Evolutionary conservation across 192 early-diverging fungal species (phyloP), one percentile per base, ranked within the genome.

Genomic region (Physocladia obscura): DNA sequence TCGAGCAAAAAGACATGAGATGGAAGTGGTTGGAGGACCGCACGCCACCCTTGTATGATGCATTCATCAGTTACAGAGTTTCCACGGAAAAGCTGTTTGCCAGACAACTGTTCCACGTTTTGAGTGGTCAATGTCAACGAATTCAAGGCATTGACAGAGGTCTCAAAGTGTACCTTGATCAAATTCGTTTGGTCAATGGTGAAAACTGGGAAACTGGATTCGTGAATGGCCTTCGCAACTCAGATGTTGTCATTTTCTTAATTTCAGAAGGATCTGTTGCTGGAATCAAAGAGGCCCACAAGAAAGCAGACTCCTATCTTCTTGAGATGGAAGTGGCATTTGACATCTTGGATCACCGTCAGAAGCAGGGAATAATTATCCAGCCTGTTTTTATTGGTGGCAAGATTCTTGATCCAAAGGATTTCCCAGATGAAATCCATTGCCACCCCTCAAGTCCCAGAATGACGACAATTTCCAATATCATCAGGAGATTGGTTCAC

Each of bases 201-300:
- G 60, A 62, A 29, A 62, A 62, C n/a, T 62, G 60, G 60, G 38
- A 62, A 62, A 48, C 36, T 11, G 60, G 60, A 40, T 62, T 62
- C 29, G 13, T 62, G 11, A 62, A 21, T n/a, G 60, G 60, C 22
- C 40, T 62, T 22, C 36, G 40, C 21, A 47, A 47, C 40, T 47
- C 38, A 5, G 40, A 47, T 22, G 40, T 48, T 8, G 40, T 62
- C 29, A n/a, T 62, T n/a, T 1, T 62, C 29, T 47, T 62, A 13
- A 29, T 62, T 29, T 47, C 38, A 17, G 5, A 19, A 5, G 40
- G 5, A 5, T 17, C 38, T 19, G 39, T 62, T 13, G 27, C 15
- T 17, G 27, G 32, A 11, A 13, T 58, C 57, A 58, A 58, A 22
- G 29, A 26, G 0, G 57, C 57, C 21, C 27, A 58, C 13, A 35